These are phyloP conservation scores for Posidonia oceanica DNA, from an alignment of 116 monocot genomes.

Conservation along the genomic window DNA sequence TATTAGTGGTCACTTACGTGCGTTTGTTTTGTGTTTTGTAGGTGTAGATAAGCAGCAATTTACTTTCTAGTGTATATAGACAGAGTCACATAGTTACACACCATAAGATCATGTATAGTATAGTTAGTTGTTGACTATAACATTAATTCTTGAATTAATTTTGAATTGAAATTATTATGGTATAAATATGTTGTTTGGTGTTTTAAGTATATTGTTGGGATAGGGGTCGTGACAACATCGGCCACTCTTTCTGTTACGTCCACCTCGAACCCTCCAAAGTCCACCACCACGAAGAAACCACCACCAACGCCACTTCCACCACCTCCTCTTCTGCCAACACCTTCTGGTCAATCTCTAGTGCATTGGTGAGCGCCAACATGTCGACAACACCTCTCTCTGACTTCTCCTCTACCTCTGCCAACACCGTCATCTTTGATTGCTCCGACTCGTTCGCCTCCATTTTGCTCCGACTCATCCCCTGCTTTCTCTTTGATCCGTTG, in stretches of 20 bases:
- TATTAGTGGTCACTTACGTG: too few relatives aligned
- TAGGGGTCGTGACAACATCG: conserved; percentile 7
- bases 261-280: conserved; percentile 31
- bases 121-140: too few relatives aligned
- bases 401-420: conserved; percentile 8
- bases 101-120: too few relatives aligned
- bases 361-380: conserved; percentile 57
- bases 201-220: too few relatives aligned
- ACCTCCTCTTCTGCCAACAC: conserved; percentile 6
- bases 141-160: too few relatives aligned
- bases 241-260: conserved; percentile 92
- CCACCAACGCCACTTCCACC: not conserved
- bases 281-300: conserved; percentile 5
- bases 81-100: too few relatives aligned
- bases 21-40: too few relatives aligned
- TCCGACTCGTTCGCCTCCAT: conserved; percentile 51
- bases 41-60: too few relatives aligned
- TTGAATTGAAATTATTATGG: too few relatives aligned
- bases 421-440: conserved; percentile 48
- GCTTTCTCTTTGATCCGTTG: conserved; percentile 38
- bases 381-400: conserved; percentile 35
- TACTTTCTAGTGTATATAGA: too few relatives aligned
- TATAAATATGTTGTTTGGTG: too few relatives aligned
- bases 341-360: conserved; percentile 57
- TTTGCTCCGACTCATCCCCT: conserved; percentile 39